These are phyloP conservation scores for Craterostigma plantagineum DNA, from an alignment of 257 asterid species.

Conservation along the genomic window DNA sequence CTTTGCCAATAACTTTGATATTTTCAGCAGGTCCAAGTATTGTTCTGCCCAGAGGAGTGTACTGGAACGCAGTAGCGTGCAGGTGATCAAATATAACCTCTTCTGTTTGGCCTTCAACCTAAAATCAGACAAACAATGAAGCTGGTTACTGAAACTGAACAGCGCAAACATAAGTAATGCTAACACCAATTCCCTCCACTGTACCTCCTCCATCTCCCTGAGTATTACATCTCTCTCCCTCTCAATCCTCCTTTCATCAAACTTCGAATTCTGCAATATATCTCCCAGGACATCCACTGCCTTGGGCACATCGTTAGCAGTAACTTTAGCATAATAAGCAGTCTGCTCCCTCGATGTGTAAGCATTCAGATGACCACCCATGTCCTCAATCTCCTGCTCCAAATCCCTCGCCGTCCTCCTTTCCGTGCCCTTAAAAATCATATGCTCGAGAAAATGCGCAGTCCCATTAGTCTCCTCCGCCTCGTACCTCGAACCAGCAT, in stretches of 20 bases:
- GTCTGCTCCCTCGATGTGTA: conserved; percentile 94
- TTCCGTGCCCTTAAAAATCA: conserved; percentile 89
- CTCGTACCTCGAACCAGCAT: conserved; percentile 89
- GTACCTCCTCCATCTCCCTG: conserved; percentile 96
- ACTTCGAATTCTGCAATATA: conserved; percentile 71
- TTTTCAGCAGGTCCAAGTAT: conserved; percentile 82
- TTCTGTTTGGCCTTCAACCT: conserved; percentile 75
- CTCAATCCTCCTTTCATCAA: conserved; percentile 38
- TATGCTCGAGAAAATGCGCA: conserved; percentile 87
- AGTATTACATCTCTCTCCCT: conserved; percentile 88
- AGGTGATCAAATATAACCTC: conserved; percentile 85
- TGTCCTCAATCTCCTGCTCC: conserved; percentile 96
- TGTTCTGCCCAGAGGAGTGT: conserved; percentile 70
- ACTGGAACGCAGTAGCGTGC: conserved; percentile 87
- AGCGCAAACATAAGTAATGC: too few species aligned
- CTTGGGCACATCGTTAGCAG: conserved; percentile 37
- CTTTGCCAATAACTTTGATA: conserved; percentile 34
- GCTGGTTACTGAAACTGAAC: too few species aligned
- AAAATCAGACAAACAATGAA: conserved; percentile 3
- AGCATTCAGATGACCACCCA: conserved; percentile 96
- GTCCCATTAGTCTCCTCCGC: conserved; percentile 68
- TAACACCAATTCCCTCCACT: background rate
- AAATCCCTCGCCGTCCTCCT: conserved; percentile 40
- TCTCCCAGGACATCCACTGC: conserved; percentile 74
- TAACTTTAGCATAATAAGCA: conserved; percentile 67